A percentile compares a stretch with the other conserved stretches of the same genome.
phyloP scores from a whole-genome alignment of 2,329 filamentous ascomycete genomes.

The Nectriaceae sp. region DNA sequence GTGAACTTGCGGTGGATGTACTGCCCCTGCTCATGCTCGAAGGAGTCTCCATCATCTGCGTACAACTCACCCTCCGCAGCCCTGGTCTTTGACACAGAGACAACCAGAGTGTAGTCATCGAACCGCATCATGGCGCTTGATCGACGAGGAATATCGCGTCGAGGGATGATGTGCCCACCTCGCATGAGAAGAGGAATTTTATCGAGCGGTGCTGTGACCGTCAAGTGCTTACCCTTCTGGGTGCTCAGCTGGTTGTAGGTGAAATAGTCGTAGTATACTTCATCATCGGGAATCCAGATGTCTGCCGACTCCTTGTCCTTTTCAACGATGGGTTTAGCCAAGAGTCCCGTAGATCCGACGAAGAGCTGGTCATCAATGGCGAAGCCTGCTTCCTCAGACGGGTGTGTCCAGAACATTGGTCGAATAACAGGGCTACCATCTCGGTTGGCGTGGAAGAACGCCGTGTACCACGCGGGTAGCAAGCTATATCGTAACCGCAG shows the following conservation, averaged over 20 bases:
- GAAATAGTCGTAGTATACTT: slow-evolving; percentile 95
- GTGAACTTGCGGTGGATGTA: slow-evolving; percentile 85
- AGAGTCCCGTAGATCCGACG: slow-evolving; percentile 80
- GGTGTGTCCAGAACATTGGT: slow-evolving; percentile 92
- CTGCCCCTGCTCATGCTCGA: slow-evolving; percentile 81
- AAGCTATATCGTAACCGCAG: slow-evolving; percentile 86
- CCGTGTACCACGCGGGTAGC: slow-evolving; percentile 93
- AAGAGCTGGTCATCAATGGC: slow-evolving; percentile 92
- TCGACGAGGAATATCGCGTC: slow-evolving; percentile 83
- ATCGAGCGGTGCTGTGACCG: slow-evolving; percentile 76
- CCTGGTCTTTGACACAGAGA: slow-evolving; percentile 62
- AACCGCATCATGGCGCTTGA: slow-evolving; percentile 88
- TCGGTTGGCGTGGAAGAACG: slow-evolving; percentile 85
- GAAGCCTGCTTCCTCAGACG: slow-evolving; percentile 83
- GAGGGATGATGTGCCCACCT: slow-evolving; percentile 87
- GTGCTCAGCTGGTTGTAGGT: slow-evolving; percentile 75
- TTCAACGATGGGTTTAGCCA: slow-evolving; percentile 87
- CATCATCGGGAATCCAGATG: slow-evolving; percentile 85
- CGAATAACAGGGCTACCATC: slow-evolving; percentile 85
- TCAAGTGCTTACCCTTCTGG: slow-evolving; percentile 69
- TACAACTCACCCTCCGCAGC: slow-evolving; percentile 80
- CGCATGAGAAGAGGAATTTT: slow-evolving; percentile 90
- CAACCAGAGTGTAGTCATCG: slow-evolving; percentile 91
- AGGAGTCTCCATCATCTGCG: slow-evolving; percentile 90
- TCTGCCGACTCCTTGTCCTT: slow-evolving; percentile 73